Evolutionary conservation across 169 alveolate species (phyloP).

Genomic region (Ichthyophthirius multifiliis): DNA sequence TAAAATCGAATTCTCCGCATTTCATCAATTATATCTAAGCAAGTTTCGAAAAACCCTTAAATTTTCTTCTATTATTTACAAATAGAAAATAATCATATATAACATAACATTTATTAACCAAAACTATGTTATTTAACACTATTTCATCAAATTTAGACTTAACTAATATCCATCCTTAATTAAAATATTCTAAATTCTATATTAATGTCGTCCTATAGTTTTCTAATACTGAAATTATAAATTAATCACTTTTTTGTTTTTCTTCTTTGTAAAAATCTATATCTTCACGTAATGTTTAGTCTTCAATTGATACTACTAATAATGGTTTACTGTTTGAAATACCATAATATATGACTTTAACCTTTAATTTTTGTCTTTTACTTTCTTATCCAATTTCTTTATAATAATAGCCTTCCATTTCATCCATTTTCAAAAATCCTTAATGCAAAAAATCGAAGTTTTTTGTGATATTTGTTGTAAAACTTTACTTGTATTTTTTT

Average conservation of each 20-base stretch:
- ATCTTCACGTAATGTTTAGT: neutral
- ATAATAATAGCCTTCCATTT: neutral
- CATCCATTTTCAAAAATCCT: too few relatives aligned
- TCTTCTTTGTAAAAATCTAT: slow-evolving; percentile 4
- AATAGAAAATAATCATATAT: neutral
- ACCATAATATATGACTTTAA: neutral
- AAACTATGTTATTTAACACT: neutral
- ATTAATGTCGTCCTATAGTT: neutral
- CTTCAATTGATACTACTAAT: neutral
- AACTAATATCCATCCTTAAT: neutral
- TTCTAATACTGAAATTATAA: neutral
- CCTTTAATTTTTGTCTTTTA: neutral
- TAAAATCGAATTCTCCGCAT: neutral
- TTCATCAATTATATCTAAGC: neutral
- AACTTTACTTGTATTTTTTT: neutral
- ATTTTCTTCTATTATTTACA: neutral
- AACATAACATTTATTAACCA: neutral
- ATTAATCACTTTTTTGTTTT: neutral
- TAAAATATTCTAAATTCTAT: neutral
- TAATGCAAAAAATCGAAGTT: neutral
- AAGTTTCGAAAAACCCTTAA: neutral
- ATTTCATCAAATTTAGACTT: neutral
- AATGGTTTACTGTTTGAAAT: neutral
- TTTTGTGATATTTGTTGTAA: neutral
- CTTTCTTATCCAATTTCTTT: neutral